Percentiles rank a stretch among this genome's conserved stretches.
Evolutionary conservation across 108 stramenopile species (phyloP).

Genomic region (Nannochloropsis gaditana): DNA sequence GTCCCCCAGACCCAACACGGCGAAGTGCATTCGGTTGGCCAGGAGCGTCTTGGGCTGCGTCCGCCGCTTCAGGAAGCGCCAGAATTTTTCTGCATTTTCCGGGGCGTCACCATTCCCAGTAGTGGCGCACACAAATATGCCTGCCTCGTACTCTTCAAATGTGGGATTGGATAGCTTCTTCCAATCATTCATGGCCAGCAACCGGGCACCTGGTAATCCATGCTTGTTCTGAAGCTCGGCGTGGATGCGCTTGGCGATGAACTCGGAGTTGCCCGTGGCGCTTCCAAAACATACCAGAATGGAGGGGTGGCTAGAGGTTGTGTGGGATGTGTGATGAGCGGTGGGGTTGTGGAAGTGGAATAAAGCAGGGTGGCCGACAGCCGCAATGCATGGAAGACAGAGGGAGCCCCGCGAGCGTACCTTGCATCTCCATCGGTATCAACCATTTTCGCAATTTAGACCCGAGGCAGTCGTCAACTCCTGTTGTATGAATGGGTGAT

Average conservation of each 20-base stretch:
- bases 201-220: not conserved
- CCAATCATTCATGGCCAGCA: constrained; percentile 9
- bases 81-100: constrained; percentile 46
- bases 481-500: too few relatives aligned
- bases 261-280: constrained; percentile 2
- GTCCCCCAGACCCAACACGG: constrained; percentile 51
- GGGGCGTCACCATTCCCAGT: constrained; percentile 54
- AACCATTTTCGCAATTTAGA: too few relatives aligned
- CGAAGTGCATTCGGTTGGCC: constrained; percentile 30
- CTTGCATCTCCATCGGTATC: too few relatives aligned
- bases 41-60: constrained; percentile 38
- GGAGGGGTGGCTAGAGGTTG: not conserved
- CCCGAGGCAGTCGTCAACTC: too few relatives aligned
- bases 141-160: constrained; percentile 12
- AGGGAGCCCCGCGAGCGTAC: too few relatives aligned
- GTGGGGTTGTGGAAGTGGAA: too few relatives aligned
- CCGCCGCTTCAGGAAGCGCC: constrained; percentile 47
- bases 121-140: constrained; percentile 39
- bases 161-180: constrained; percentile 6
- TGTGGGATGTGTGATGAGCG: too few relatives aligned
- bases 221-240: not conserved
- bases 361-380: too few relatives aligned
- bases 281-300: not conserved
- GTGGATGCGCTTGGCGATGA: not conserved
- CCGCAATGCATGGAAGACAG: too few relatives aligned